Evolutionary conservation across 441 rosid species (phyloP).

Genomic region (Jatropha multifida): DNA sequence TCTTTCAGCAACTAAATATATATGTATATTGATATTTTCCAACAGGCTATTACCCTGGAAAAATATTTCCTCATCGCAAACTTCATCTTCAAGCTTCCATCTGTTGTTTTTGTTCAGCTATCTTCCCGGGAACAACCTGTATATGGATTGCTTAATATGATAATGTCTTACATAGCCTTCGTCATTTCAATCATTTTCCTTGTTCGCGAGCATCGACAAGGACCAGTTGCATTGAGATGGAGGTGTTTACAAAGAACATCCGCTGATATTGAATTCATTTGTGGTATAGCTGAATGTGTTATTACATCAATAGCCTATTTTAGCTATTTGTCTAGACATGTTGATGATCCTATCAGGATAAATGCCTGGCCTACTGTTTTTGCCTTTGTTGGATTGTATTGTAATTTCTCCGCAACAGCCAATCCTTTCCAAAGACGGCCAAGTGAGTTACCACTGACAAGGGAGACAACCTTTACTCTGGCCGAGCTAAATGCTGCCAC

Average conservation of each 20-base stretch:
- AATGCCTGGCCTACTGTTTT: slow-evolving; percentile 5
- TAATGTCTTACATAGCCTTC: background rate
- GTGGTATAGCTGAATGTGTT: background rate
- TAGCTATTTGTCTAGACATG: background rate
- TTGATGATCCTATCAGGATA: background rate
- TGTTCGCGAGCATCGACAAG: background rate
- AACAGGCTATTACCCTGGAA: background rate
- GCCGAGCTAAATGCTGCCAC: background rate
- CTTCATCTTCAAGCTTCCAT: background rate
- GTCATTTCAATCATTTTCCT: background rate
- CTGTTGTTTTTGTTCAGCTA: slow-evolving; percentile 2
- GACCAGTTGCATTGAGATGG: too few species aligned
- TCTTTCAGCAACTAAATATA: too few species aligned
- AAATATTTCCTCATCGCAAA: background rate
- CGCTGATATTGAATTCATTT: background rate
- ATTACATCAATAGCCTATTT: background rate
- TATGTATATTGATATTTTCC: background rate
- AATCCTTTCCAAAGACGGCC: background rate
- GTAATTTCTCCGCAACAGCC: background rate
- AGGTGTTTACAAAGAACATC: background rate
- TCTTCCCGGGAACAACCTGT: background rate
- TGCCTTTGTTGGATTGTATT: slow-evolving; percentile 9
- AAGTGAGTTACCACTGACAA: background rate
- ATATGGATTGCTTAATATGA: background rate
- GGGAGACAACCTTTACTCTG: too few species aligned